These are phyloP conservation scores for Alloteropsis semialata DNA, from an alignment of 176 grass and related monocot genomes.

Conservation along the genomic window DNA sequence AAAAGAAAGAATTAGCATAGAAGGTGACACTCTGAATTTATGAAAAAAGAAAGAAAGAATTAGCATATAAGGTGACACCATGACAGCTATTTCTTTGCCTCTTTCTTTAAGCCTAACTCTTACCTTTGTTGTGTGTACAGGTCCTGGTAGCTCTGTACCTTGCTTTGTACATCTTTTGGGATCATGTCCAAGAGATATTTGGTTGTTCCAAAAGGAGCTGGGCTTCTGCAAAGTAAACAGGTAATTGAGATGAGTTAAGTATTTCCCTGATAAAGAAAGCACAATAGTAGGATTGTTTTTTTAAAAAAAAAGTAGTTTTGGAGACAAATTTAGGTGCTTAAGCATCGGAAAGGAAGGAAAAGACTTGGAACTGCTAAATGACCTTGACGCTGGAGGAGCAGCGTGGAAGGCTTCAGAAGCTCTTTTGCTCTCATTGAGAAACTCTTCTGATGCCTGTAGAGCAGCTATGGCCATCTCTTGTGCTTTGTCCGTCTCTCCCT, in stretches of 20 bases:
- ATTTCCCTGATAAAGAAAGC: neutral
- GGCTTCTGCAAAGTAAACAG: slow-evolving; percentile 45
- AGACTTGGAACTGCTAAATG: neutral
- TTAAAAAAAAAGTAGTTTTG: too few species aligned
- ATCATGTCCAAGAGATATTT: slow-evolving; percentile 76
- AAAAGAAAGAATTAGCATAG: too few species aligned
- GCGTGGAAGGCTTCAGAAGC: slow-evolving; percentile 56
- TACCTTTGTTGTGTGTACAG: slow-evolving; percentile 76
- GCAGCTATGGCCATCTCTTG: slow-evolving; percentile 63
- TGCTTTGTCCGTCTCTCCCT: slow-evolving; percentile 68
- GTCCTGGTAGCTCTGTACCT: slow-evolving; percentile 56
- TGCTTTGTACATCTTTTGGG: slow-evolving; percentile 66
- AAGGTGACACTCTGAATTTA: too few species aligned
- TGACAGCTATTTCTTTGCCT: neutral
- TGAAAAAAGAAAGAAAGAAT: neutral
- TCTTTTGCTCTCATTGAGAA: slow-evolving; percentile 79
- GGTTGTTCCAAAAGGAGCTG: slow-evolving; percentile 73
- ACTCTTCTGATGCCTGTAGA: slow-evolving; percentile 73
- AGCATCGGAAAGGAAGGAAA: neutral
- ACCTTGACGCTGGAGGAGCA: slow-evolving; percentile 72
- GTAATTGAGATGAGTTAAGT: neutral
- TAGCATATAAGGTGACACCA: neutral
- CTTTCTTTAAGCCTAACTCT: neutral
- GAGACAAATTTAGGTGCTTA: neutral
- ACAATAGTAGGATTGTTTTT: neutral